phyloP scores from a whole-genome alignment of 2,329 filamentous ascomycete genomes.

The Capronia americana region DNA sequence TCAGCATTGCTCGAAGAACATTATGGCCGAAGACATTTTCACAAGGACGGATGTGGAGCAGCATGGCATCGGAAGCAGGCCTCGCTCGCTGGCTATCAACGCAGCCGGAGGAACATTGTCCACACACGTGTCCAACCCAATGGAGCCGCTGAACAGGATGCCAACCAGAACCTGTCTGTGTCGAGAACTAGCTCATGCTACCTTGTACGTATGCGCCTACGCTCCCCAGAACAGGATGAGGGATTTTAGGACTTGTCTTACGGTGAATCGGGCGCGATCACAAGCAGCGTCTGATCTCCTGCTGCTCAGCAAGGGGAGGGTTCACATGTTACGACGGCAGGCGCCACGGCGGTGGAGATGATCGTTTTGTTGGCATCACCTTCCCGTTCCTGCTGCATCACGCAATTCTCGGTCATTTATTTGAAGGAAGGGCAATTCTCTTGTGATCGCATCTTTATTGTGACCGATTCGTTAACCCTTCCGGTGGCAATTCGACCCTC shows the following conservation, averaged over 20 bases:
- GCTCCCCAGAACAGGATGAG: not conserved
- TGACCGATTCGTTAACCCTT: not conserved
- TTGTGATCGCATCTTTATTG: not conserved
- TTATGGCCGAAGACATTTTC: not conserved
- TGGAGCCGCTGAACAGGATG: not conserved
- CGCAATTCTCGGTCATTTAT: not conserved
- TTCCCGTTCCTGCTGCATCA: not conserved
- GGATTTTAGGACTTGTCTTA: not conserved
- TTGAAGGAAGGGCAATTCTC: not conserved
- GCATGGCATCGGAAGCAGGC: not conserved
- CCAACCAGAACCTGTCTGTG: not conserved
- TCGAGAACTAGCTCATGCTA: not conserved
- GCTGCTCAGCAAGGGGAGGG: not conserved
- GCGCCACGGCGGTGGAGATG: not conserved
- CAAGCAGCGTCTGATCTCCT: not conserved
- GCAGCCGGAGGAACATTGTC: not conserved
- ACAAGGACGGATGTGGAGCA: not conserved
- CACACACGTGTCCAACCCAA: not conserved
- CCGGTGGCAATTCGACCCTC: slow-evolving; percentile 1
- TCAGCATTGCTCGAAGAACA: not conserved
- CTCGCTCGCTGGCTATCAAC: not conserved
- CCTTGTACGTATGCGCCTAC: not conserved
- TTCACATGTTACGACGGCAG: not conserved
- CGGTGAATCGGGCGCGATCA: not conserved
- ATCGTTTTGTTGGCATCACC: not conserved